Evolutionary conservation across 176 grass and related monocot species (phyloP), one percentile per base, ranked within the genome.

Genomic region (Luzula sylvatica): DNA sequence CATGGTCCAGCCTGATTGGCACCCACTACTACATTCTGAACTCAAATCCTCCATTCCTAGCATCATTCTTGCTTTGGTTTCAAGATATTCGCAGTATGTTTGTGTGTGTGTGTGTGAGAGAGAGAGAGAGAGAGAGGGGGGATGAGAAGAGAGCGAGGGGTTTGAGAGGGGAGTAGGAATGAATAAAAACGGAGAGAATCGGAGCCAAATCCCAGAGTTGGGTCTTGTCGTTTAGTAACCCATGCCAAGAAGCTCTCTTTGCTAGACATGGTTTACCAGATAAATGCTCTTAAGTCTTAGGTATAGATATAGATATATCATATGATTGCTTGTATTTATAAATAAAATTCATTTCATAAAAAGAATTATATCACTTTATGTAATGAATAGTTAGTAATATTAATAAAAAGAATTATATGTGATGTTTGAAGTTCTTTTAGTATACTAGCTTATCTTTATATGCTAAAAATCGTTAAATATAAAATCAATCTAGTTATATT

Each of bases 1-100:
- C 61, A 80, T 82, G 23, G 93, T 98, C 93, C 93, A 98, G 38
- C 93, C 93, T 47, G 93, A 98, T 74, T 90, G 93, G 69, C 93
- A 92, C 15, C 92, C 93, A 58, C 93, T 83, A 85, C 86, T 98
- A 76, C 81, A 98, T 46, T 86, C 86, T 16, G 86, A 98, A 56
- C 78, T 80, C 60, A 64, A 63, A 40, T 73, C 80, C 46, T 80
- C 61, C 65, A 74, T 57, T 23, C 69, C 69, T 58, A 58, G 18
- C 71, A 59, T 46, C 72, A 66, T 68, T 30, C 8, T 63, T 8
- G 8, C 42, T 46, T 46, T 44, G 46, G 2, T 44, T 8, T 46
- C 43, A 15, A 15, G 21, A 2, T 22, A 6, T 28, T 27, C 12
- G 7, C 15, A 26, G 23, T 44, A 8, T 45, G 39, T 54, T 4